Percentiles rank a stretch among this genome's conserved stretches.
Conservation (phyloP, 768 basidiomycete genomes). For the Termitomyces sp. region DNA sequence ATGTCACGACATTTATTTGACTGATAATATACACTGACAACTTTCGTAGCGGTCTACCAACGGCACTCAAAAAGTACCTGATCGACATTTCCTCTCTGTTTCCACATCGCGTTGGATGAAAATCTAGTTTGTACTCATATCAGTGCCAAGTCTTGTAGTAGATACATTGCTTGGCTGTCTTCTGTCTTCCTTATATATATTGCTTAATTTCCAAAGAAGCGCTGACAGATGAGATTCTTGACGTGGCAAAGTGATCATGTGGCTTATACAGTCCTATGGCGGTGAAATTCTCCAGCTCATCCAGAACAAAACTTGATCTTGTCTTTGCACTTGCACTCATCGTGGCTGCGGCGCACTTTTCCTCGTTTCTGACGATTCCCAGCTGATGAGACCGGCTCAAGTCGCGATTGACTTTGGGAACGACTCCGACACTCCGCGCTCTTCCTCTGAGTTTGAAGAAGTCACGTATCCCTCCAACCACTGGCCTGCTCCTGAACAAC, state of each 20-base stretch:
- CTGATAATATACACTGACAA: background rate
- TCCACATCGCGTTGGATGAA: slow-evolving; percentile 4
- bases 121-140: slow-evolving; percentile 13
- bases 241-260: slow-evolving; percentile 33
- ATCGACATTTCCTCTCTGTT: slow-evolving; percentile 7
- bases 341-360: slow-evolving; percentile 5
- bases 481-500: slow-evolving; percentile 34
- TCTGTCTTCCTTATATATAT: slow-evolving; percentile 10
- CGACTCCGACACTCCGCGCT: slow-evolving; percentile 43
- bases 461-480: slow-evolving; percentile 51
- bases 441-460: slow-evolving; percentile 72
- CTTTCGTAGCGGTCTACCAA: slow-evolving; percentile 21
- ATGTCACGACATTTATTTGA: slow-evolving; percentile 17
- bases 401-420: slow-evolving; percentile 70
- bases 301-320: background rate
- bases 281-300: background rate
- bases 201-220: slow-evolving; percentile 12
- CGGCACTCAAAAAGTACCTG: slow-evolving; percentile 21
- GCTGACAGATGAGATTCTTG: slow-evolving; percentile 13
- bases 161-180: slow-evolving; percentile 7
- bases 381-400: slow-evolving; percentile 61
- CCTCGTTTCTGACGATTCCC: slow-evolving; percentile 7
- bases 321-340: background rate
- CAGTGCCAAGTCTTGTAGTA: slow-evolving; percentile 2
- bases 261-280: slow-evolving; percentile 5